phyloP scores from a whole-genome alignment of 2,329 filamentous ascomycete species.

The Ramichloridium luteum region DNA sequence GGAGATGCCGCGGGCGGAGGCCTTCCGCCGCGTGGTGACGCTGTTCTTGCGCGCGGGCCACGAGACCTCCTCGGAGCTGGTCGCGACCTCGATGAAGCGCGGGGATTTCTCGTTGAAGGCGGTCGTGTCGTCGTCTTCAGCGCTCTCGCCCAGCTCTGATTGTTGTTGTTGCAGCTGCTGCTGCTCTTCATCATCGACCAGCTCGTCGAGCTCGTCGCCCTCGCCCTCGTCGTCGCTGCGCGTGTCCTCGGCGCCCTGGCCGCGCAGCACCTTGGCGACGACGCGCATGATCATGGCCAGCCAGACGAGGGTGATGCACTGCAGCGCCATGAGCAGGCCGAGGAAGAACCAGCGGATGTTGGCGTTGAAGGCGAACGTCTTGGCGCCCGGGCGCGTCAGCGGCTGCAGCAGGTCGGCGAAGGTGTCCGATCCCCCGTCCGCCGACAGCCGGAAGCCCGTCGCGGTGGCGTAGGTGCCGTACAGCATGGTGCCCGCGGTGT shows the following conservation, averaged over 20 bases:
- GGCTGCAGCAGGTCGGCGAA: conserved; percentile 51
- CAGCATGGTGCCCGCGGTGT: conserved; percentile 41
- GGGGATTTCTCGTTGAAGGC: conserved; percentile 14
- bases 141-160: neutral
- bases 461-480: conserved; percentile 58
- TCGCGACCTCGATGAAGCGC: conserved; percentile 51
- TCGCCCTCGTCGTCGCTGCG: conserved; percentile 78
- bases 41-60: conserved; percentile 14
- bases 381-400: conserved; percentile 55
- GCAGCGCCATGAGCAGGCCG: conserved; percentile 60
- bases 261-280: conserved; percentile 65
- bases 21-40: conserved; percentile 29
- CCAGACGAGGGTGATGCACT: conserved; percentile 74
- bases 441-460: conserved; percentile 41
- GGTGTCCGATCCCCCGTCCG: conserved; percentile 33
- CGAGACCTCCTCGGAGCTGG: conserved; percentile 55
- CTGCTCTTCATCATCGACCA: conserved; percentile 23
- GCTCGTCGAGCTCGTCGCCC: conserved; percentile 44
- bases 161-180: too few species aligned
- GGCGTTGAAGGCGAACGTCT: conserved; percentile 63
- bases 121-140: conserved; percentile 11
- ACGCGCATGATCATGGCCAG: conserved; percentile 80
- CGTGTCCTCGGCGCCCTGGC: conserved; percentile 67
- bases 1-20: conserved; percentile 43
- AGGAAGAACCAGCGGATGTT: conserved; percentile 68